Percentiles rank a stretch among this genome's conserved stretches.
phyloP scores from a whole-genome alignment of 2,329 filamentous ascomycete species.

The Sclerotiophoma versabilis region DNA sequence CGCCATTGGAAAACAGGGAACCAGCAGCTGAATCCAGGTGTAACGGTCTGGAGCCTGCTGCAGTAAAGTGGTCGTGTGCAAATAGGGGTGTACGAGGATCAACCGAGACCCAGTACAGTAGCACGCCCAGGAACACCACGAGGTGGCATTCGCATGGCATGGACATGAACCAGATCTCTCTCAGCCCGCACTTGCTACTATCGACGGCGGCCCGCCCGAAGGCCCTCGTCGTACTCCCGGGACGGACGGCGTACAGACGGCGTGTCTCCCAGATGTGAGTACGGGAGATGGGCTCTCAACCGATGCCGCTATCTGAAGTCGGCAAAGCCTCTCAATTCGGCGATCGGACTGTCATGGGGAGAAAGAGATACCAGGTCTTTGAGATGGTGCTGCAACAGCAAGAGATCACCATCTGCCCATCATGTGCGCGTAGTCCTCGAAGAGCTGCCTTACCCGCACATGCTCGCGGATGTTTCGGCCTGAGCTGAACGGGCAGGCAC shows the following conservation, averaged over 20 bases:
- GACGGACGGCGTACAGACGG: slow-evolving; percentile 10
- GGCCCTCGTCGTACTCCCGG: neutral
- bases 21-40: neutral
- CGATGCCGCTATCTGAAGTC: slow-evolving; percentile 28
- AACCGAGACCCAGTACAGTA: neutral
- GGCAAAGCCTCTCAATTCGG: slow-evolving; percentile 29
- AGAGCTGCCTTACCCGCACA: slow-evolving; percentile 32
- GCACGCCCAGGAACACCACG: neutral
- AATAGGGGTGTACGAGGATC: neutral
- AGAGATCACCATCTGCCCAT: slow-evolving; percentile 32
- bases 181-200: neutral
- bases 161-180: neutral
- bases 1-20: slow-evolving; percentile 8
- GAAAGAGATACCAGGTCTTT: slow-evolving; percentile 31
- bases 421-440: slow-evolving; percentile 30
- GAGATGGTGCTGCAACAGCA: slow-evolving; percentile 34
- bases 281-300: slow-evolving; percentile 22
- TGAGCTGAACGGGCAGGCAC: slow-evolving; percentile 22
- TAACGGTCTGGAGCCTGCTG: neutral
- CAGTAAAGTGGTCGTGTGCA: neutral
- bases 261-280: slow-evolving; percentile 19
- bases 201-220: slow-evolving; percentile 2
- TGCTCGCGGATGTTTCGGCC: slow-evolving; percentile 34
- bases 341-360: slow-evolving; percentile 14
- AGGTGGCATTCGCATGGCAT: neutral